These are phyloP conservation scores for Ophiocordyceps camponoti-rufipedis DNA, from an alignment of 2,329 filamentous ascomycete genomes.

Conservation along the genomic window DNA sequence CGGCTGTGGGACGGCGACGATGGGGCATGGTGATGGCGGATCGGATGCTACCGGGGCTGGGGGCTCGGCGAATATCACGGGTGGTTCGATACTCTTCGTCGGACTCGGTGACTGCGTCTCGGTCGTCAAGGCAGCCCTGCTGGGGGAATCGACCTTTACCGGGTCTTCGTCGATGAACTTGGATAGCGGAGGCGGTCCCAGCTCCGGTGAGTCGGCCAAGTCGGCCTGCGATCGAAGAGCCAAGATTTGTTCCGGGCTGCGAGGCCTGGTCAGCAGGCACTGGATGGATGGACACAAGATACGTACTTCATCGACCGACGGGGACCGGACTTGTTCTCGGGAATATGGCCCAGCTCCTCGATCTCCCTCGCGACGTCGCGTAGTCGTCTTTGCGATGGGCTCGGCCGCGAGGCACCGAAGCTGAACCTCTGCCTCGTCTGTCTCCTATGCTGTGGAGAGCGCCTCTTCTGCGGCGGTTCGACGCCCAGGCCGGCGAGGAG, in stretches of 20 bases:
- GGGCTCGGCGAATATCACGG: constrained; percentile 6
- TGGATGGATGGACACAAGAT: not conserved
- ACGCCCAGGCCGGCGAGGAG: constrained; percentile 48
- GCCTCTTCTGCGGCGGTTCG: constrained; percentile 35
- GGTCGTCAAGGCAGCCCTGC: constrained; percentile 5
- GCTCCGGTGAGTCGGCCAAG: constrained; percentile 42
- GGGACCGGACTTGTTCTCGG: constrained; percentile 50
- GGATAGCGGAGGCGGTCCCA: constrained; percentile 44
- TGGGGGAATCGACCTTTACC: constrained; percentile 32
- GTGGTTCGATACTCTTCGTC: constrained; percentile 11
- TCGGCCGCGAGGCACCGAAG: constrained; percentile 19
- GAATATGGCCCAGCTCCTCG: constrained; percentile 36
- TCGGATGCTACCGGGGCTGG: not conserved
- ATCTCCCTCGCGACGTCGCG: constrained; percentile 36
- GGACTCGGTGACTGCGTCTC: constrained; percentile 7
- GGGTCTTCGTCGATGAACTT: constrained; percentile 38
- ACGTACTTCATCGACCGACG: constrained; percentile 47
- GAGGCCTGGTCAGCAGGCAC: constrained; percentile 11
- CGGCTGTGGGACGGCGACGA: too few relatives aligned
- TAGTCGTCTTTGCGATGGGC: constrained; percentile 36
- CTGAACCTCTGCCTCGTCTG: constrained; percentile 23
- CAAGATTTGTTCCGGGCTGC: constrained; percentile 42
- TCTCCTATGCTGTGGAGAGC: constrained; percentile 18
- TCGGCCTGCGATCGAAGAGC: constrained; percentile 33
- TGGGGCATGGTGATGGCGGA: constrained; percentile 7